Percentiles rank a stretch among this genome's conserved stretches.
Evolutionary conservation across 2,329 filamentous ascomycete species (phyloP).

Genomic region (Coniochaeta ligniaria): DNA sequence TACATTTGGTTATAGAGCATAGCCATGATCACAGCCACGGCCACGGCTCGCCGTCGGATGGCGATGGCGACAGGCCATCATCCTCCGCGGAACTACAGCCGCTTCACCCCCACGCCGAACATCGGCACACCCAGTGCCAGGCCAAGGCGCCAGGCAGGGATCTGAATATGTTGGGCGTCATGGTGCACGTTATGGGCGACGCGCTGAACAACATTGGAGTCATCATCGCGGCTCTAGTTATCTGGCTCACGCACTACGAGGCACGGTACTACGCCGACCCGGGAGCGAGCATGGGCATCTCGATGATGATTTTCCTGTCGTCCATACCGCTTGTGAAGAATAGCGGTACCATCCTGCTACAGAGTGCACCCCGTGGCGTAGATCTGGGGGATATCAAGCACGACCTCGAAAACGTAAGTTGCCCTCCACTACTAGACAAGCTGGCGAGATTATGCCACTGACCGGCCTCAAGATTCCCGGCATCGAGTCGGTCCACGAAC

Average conservation of each 20-base stretch:
- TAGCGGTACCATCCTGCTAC: slow-evolving; percentile 59
- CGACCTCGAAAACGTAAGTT: slow-evolving; percentile 57
- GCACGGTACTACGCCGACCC: slow-evolving; percentile 66
- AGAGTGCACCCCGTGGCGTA: slow-evolving; percentile 56
- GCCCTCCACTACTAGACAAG: background rate
- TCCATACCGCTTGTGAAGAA: slow-evolving; percentile 55
- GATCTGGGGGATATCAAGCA: slow-evolving; percentile 56
- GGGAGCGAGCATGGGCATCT: slow-evolving; percentile 59
- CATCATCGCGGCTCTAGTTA: slow-evolving; percentile 60
- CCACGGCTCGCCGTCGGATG: background rate
- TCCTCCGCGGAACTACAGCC: slow-evolving; percentile 12
- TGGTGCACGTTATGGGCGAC: slow-evolving; percentile 66
- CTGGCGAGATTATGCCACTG: background rate
- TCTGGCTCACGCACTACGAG: slow-evolving; percentile 56
- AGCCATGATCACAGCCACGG: slow-evolving; percentile 25
- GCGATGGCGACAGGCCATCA: background rate
- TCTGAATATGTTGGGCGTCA: slow-evolving; percentile 63
- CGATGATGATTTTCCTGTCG: slow-evolving; percentile 63
- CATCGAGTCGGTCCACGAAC: slow-evolving; percentile 60
- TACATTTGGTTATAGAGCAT: background rate
- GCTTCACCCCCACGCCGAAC: slow-evolving; percentile 34
- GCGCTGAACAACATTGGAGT: slow-evolving; percentile 72
- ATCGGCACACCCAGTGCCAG: slow-evolving; percentile 34
- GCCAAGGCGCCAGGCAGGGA: slow-evolving; percentile 38
- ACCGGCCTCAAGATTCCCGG: slow-evolving; percentile 48